phyloP scores from a whole-genome alignment of 225 moss, liverwort and hornwort species.

The Polytrichum commune region DNA sequence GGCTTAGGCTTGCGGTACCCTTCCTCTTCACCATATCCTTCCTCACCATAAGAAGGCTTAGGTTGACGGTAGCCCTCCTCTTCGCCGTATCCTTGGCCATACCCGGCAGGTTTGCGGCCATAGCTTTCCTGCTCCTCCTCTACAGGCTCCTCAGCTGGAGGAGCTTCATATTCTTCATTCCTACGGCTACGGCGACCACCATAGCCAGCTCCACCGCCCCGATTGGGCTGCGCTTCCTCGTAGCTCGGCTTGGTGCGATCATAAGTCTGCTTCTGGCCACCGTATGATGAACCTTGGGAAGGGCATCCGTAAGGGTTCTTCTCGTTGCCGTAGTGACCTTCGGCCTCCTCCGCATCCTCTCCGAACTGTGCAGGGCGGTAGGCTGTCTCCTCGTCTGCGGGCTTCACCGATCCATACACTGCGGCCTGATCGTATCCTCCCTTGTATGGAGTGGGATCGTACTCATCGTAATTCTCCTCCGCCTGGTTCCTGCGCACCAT shows the following conservation, averaged over 20 bases:
- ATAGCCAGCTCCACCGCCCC: constrained; percentile 18
- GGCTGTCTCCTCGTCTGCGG: constrained; percentile 19
- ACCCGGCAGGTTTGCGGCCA: constrained; percentile 7
- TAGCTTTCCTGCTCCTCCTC: constrained; percentile 2
- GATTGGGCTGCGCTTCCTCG: constrained; percentile 25
- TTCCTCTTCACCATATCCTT: not conserved
- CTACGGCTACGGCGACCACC: constrained; percentile 9
- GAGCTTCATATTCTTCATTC: constrained; percentile 1
- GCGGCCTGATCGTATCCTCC: constrained; percentile 47
- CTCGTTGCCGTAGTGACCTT: constrained; percentile 40
- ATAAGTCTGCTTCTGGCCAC: constrained; percentile 24
- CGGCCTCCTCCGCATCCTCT: constrained; percentile 24
- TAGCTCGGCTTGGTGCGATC: constrained; percentile 28
- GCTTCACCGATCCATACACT: constrained; percentile 29
- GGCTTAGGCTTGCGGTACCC: constrained; percentile 6
- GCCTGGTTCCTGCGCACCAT: constrained; percentile 19
- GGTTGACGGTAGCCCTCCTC: constrained; percentile 4
- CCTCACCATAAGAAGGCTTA: constrained; percentile 5
- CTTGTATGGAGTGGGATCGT: constrained; percentile 27
- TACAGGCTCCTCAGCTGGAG: constrained; percentile 1
- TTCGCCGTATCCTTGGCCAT: constrained; percentile 13
- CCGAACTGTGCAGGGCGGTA: constrained; percentile 31
- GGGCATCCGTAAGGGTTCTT: constrained; percentile 23
- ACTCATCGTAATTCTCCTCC: constrained; percentile 23
- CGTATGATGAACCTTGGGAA: constrained; percentile 20